These are phyloP conservation scores for Tuber calosporum DNA, from an alignment of 495 filamentous ascomycete species.

Conservation along the genomic window DNA sequence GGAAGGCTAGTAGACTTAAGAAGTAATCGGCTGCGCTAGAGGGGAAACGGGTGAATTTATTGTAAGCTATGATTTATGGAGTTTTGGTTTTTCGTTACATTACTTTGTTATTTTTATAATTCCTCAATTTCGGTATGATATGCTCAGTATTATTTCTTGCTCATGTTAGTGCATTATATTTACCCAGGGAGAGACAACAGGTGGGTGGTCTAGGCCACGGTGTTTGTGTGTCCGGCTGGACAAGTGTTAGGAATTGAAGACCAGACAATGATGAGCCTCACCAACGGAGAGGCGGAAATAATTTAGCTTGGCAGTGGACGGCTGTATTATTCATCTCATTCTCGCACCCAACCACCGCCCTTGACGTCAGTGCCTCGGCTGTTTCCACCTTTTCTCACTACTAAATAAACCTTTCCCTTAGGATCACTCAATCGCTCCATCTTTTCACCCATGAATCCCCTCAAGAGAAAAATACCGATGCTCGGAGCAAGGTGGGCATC, in stretches of 20 bases:
- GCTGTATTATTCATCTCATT: neutral
- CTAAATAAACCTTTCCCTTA: neutral
- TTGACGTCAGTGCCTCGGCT: neutral
- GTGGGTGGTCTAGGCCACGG: neutral
- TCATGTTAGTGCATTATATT: neutral
- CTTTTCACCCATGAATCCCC: neutral
- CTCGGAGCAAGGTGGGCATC: neutral
- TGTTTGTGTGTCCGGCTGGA: neutral
- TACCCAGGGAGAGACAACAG: neutral
- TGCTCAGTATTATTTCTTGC: neutral
- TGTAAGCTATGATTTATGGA: conserved; percentile 4
- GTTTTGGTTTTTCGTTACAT: neutral
- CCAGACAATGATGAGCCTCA: neutral
- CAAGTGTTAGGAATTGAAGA: neutral
- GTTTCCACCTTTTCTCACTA: neutral
- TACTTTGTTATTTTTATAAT: neutral
- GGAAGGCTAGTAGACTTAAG: conserved; percentile 17
- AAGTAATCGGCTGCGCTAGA: neutral
- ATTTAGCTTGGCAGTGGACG: neutral
- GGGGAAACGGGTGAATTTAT: neutral
- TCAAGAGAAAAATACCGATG: neutral
- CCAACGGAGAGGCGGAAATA: neutral
- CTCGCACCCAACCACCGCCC: neutral
- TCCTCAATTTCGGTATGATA: neutral
- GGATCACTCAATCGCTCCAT: neutral